Evolutionary conservation across 78 protist genomes (phyloP).

Genomic region (Dictyostelium citrinum): DNA sequence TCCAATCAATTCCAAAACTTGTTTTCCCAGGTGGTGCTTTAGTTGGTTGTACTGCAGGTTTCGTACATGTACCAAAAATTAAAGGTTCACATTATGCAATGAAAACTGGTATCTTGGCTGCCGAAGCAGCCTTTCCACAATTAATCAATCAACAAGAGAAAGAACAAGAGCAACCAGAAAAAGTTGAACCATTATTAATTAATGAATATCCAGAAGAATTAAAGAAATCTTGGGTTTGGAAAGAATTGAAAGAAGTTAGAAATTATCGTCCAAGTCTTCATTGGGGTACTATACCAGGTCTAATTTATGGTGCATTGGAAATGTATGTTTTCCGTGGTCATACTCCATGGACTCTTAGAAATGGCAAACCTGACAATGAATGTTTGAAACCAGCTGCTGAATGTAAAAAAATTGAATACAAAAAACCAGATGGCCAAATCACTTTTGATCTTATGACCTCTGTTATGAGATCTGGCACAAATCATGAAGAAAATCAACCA

Average conservation of each 20-base stretch:
- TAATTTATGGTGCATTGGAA: slow-evolving; percentile 80
- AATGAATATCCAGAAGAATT: slow-evolving; percentile 71
- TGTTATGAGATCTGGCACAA: slow-evolving; percentile 91
- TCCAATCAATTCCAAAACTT: slow-evolving; percentile 91
- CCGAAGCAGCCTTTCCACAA: slow-evolving; percentile 82
- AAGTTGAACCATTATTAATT: not conserved
- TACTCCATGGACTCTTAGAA: slow-evolving; percentile 88
- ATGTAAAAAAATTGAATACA: slow-evolving; percentile 89
- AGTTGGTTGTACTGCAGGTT: slow-evolving; percentile 97
- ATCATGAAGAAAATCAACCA: slow-evolving; percentile 97
- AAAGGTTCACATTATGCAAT: slow-evolving; percentile 98
- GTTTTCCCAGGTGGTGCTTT: slow-evolving; percentile 94
- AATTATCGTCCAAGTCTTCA: slow-evolving; percentile 92
- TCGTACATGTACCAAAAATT: slow-evolving; percentile 96
- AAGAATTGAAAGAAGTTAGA: slow-evolving; percentile 89
- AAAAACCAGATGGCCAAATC: slow-evolving; percentile 95
- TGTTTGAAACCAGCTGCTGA: slow-evolving; percentile 84
- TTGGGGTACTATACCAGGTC: slow-evolving; percentile 80
- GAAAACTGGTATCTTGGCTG: slow-evolving; percentile 95
- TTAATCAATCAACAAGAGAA: not conserved
- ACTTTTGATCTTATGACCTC: slow-evolving; percentile 95
- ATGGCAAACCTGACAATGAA: slow-evolving; percentile 41
- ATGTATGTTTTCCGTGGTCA: slow-evolving; percentile 80
- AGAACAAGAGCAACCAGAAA: not conserved
- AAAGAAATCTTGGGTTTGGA: slow-evolving; percentile 89